Percentiles rank a stretch among this genome's conserved stretches.
Evolutionary conservation across 2,329 filamentous ascomycete genomes (phyloP).

Genomic region (Talaromyces amestolkiae): DNA sequence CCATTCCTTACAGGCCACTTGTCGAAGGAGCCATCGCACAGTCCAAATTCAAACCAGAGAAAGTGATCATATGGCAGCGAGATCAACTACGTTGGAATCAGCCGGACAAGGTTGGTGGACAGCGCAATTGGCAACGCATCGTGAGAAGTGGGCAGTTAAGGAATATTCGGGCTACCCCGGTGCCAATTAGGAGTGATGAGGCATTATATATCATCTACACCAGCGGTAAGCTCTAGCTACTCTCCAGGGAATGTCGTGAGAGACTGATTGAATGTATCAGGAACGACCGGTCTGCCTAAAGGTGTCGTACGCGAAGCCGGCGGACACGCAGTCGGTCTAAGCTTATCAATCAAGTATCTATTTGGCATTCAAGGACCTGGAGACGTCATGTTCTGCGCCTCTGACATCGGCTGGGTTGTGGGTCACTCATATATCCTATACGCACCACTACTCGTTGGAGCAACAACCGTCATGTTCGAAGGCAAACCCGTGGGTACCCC

Average conservation of each 20-base stretch:
- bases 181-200: slow-evolving; percentile 74
- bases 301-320: slow-evolving; percentile 79
- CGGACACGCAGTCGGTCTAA: slow-evolving; percentile 81
- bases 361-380: slow-evolving; percentile 81
- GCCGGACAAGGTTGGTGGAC: slow-evolving; percentile 63
- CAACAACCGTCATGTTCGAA: slow-evolving; percentile 84
- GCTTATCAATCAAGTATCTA: slow-evolving; percentile 76
- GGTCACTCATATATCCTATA: slow-evolving; percentile 87
- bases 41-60: slow-evolving; percentile 67
- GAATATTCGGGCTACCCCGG: slow-evolving; percentile 67
- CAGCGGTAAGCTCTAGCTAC: slow-evolving; percentile 48
- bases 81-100: slow-evolving; percentile 72
- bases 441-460: slow-evolving; percentile 78
- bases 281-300: slow-evolving; percentile 79
- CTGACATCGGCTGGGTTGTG: slow-evolving; percentile 91
- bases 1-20: slow-evolving; percentile 72
- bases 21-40: slow-evolving; percentile 69
- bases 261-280: slow-evolving; percentile 27
- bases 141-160: slow-evolving; percentile 68
- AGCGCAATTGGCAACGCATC: slow-evolving; percentile 76
- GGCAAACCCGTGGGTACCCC: slow-evolving; percentile 92
- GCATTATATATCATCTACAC: slow-evolving; percentile 90
- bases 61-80: slow-evolving; percentile 80
- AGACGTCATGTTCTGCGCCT: slow-evolving; percentile 76
- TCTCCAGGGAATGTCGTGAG: background rate